A percentile compares a stretch with the other conserved stretches of the same genome.
These are phyloP conservation scores for Neurospora terricola DNA, from an alignment of 495 filamentous ascomycete species.

Conservation along the genomic window DNA sequence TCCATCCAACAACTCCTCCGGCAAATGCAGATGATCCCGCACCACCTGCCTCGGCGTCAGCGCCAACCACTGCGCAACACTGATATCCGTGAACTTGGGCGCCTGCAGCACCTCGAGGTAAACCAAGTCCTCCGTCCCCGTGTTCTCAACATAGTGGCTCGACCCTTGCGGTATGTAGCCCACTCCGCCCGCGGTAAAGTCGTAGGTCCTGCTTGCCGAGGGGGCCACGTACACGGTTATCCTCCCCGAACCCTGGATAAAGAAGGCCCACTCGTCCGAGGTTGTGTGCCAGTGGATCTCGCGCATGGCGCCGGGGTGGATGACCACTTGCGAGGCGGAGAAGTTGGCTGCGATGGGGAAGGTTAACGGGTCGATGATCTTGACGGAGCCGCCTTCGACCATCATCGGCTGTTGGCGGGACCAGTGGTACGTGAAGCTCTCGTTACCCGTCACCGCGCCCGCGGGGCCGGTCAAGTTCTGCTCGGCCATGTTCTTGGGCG, in stretches of 20 bases:
- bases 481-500: conserved; percentile 47
- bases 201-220: conserved; percentile 49
- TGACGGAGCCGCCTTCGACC: conserved; percentile 54
- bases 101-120: conserved; percentile 65
- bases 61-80: conserved; percentile 55
- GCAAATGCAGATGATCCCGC: conserved; percentile 50
- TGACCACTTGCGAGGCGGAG: conserved; percentile 52
- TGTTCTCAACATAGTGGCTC: conserved; percentile 69
- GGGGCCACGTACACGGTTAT: conserved; percentile 58
- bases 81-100: conserved; percentile 52
- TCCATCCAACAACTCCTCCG: conserved; percentile 39
- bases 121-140: conserved; percentile 54
- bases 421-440: conserved; percentile 58
- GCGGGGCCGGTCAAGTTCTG: conserved; percentile 53
- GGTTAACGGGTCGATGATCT: conserved; percentile 53
- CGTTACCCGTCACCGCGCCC: conserved; percentile 40
- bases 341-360: conserved; percentile 54
- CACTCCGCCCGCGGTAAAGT: conserved; percentile 65
- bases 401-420: conserved; percentile 49
- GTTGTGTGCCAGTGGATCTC: conserved; percentile 75
- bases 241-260: conserved; percentile 55
- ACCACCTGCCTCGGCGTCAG: conserved; percentile 56
- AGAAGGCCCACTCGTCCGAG: conserved; percentile 70
- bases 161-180: conserved; percentile 56
- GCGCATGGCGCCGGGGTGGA: conserved; percentile 62